Evolutionary conservation across 352 stramenopile genomes (phyloP).

Genomic region (Blastocystis sp.): DNA sequence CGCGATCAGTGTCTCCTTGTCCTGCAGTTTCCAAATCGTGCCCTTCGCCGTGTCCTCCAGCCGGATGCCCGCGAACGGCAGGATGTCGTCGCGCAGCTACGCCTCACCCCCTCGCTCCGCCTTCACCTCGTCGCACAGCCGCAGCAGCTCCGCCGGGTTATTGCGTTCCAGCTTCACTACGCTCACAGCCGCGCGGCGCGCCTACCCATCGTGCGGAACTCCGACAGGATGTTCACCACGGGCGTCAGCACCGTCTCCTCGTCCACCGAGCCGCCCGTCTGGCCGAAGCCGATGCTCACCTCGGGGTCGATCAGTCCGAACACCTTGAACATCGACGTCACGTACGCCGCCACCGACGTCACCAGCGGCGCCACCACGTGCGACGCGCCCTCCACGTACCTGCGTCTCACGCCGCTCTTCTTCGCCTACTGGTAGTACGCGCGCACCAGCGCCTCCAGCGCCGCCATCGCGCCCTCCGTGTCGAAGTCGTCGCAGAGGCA

Average conservation of each 20-base stretch:
- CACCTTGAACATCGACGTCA: constrained; percentile 81
- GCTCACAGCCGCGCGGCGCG: constrained; percentile 54
- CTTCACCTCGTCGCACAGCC: constrained; percentile 78
- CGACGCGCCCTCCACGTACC: constrained; percentile 26
- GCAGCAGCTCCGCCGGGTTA: constrained; percentile 74
- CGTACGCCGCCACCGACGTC: constrained; percentile 80
- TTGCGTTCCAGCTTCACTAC: constrained; percentile 42
- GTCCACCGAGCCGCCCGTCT: constrained; percentile 71
- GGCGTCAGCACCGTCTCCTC: constrained; percentile 81
- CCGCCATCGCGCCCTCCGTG: constrained; percentile 79
- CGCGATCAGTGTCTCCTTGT: constrained; percentile 81
- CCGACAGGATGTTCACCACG: constrained; percentile 83
- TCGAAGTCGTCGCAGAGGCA: constrained; percentile 84
- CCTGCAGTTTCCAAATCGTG: constrained; percentile 83
- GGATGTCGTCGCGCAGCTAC: constrained; percentile 80
- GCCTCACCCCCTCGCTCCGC: neutral
- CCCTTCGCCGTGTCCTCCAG: constrained; percentile 79
- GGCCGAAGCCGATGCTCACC: constrained; percentile 79
- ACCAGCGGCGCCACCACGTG: constrained; percentile 78
- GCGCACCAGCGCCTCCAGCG: constrained; percentile 80
- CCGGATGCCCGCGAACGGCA: constrained; percentile 81
- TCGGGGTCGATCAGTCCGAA: constrained; percentile 80
- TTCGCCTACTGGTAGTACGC: constrained; percentile 79
- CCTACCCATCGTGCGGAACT: constrained; percentile 78
- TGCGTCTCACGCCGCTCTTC: neutral